These are phyloP conservation scores for Quaeritorhiza haematococci DNA, from an alignment of 371 early-diverging fungal species.

Conservation along the genomic window DNA sequence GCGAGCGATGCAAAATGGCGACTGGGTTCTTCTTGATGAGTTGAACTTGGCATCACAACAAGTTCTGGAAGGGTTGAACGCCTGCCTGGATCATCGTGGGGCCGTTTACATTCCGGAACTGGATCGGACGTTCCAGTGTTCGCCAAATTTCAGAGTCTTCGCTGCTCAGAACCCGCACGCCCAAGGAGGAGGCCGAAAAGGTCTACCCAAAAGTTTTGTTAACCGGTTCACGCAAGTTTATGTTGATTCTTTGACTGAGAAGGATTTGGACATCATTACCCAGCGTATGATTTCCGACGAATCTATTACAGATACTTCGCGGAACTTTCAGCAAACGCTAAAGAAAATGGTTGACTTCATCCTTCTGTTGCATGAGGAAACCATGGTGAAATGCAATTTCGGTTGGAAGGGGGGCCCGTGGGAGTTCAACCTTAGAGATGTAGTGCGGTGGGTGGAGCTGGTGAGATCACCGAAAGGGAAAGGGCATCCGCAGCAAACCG, in stretches of 20 bases:
- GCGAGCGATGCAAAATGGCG: constrained; percentile 90
- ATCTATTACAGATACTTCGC: too few relatives aligned
- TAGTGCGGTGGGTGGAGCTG: constrained; percentile 89
- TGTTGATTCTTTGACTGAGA: constrained; percentile 72
- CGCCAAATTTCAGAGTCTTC: constrained; percentile 88
- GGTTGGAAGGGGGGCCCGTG: constrained; percentile 89
- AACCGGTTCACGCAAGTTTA: constrained; percentile 97
- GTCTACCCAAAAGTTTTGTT: constrained; percentile 96
- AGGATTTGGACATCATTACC: constrained; percentile 77
- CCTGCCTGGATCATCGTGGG: constrained; percentile 97
- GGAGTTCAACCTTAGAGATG: constrained; percentile 97
- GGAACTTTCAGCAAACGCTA: constrained; percentile 32
- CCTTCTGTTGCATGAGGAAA: constrained; percentile 73
- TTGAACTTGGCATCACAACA: constrained; percentile 98
- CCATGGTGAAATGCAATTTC: constrained; percentile 73
- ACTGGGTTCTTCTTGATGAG: constrained; percentile 99
- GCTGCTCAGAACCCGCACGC: constrained; percentile 98
- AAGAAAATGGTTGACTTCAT: constrained; percentile 85
- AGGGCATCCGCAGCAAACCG: too few relatives aligned
- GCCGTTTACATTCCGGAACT: constrained; percentile 92
- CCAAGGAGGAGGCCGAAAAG: constrained; percentile 98
- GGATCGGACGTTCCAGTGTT: constrained; percentile 76
- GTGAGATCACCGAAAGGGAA: constrained; percentile 43
- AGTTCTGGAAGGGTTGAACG: constrained; percentile 99
- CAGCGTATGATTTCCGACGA: constrained; percentile 55